phyloP scores from a whole-genome alignment of 129 eudicot genomes.

The Chrysanthemum lavandulifolium region DNA sequence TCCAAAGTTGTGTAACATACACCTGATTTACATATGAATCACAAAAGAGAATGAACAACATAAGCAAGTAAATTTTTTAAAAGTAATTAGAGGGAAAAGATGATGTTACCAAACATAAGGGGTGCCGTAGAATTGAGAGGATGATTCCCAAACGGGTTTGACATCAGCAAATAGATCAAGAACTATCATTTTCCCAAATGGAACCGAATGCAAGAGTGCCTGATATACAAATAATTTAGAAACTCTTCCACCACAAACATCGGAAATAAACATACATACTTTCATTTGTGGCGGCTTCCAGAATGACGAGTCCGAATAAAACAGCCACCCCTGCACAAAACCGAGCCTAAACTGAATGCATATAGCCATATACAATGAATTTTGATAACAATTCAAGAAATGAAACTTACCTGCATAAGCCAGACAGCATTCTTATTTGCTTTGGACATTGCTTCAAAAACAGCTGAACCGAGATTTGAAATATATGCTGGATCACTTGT shows the following conservation, averaged over 20 bases:
- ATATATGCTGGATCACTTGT: conserved; percentile 88
- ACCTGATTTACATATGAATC: conserved; percentile 51
- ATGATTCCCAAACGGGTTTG: conserved; percentile 93
- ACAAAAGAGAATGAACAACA: neutral
- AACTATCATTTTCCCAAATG: conserved; percentile 96
- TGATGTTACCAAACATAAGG: conserved; percentile 82
- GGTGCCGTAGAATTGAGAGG: conserved; percentile 91
- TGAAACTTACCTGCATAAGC: conserved; percentile 82
- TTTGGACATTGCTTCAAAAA: conserved; percentile 84
- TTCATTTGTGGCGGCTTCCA: conserved; percentile 99
- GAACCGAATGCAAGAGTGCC: conserved; percentile 98
- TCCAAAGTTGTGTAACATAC: conserved; percentile 98
- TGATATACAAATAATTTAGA: conserved; percentile 29
- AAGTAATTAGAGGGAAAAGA: neutral
- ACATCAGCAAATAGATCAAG: conserved; percentile 98
- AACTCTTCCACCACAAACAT: neutral
- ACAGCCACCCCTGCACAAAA: conserved; percentile 85
- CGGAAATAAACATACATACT: conserved; percentile 45
- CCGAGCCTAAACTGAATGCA: neutral
- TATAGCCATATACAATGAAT: neutral
- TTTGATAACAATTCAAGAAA: neutral
- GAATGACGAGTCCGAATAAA: conserved; percentile 81
- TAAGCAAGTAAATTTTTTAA: neutral
- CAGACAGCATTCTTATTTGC: conserved; percentile 91
- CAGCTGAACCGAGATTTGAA: conserved; percentile 92